Conservation (phyloP, 805 yeast species). For the Zygotorulaspora danielsina region DNA sequence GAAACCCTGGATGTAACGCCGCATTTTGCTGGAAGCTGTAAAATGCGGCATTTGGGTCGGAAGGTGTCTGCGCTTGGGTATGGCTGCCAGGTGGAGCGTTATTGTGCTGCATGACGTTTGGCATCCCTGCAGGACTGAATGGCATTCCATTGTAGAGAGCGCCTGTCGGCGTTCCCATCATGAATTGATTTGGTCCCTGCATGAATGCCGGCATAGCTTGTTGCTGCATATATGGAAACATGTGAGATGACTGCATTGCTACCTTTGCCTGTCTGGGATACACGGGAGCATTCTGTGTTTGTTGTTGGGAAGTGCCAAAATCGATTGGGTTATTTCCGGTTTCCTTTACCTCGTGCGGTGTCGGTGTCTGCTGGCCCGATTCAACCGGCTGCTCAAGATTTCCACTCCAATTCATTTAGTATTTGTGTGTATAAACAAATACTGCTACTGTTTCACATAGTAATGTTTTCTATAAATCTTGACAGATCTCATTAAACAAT, state of each 20-base stretch:
- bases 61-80: not conserved
- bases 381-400: not conserved
- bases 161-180: constrained; percentile 10
- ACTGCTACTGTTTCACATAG: too few species aligned
- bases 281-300: not conserved
- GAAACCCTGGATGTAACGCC: not conserved
- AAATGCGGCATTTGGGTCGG: constrained; percentile 5
- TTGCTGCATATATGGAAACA: constrained; percentile 4
- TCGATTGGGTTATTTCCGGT: not conserved
- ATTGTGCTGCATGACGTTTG: constrained; percentile 8
- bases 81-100: not conserved
- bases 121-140: constrained; percentile 1
- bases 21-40: not conserved
- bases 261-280: constrained; percentile 6
- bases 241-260: constrained; percentile 3
- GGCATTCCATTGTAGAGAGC: constrained; percentile 4
- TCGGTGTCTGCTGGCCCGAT: not conserved
- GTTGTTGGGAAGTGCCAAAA: not conserved
- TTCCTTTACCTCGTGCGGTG: not conserved
- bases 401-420: not conserved
- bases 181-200: constrained; percentile 6
- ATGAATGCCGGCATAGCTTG: constrained; percentile 7
- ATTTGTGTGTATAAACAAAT: too few species aligned
- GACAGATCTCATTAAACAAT: too few species aligned
- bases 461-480: too few species aligned